phyloP scores from a whole-genome alignment of 1,284 basidiomycete species.

The Grifola frondosa region DNA sequence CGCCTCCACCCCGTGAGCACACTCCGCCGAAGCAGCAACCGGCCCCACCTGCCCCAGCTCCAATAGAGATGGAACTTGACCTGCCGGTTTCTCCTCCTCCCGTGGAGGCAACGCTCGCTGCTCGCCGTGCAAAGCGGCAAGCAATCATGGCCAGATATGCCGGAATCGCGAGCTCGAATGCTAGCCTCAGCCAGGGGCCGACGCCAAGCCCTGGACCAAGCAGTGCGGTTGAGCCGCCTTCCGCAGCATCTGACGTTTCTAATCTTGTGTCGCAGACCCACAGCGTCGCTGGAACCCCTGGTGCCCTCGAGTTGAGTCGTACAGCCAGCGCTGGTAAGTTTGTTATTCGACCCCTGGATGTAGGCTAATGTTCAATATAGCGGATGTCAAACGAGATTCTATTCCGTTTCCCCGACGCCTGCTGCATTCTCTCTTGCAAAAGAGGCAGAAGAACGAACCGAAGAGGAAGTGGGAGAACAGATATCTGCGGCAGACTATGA shows the following conservation, averaged over 20 bases:
- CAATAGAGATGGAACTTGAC: constrained; percentile 62
- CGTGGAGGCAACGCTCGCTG: constrained; percentile 73
- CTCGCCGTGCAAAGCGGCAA: constrained; percentile 76
- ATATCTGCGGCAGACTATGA: constrained; percentile 93
- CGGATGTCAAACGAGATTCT: constrained; percentile 48
- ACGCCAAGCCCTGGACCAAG: constrained; percentile 61
- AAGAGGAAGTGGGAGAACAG: constrained; percentile 56
- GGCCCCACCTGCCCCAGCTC: constrained; percentile 32
- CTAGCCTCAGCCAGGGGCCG: constrained; percentile 31
- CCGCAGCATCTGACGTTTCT: constrained; percentile 55
- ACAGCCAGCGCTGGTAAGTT: constrained; percentile 15
- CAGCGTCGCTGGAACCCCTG: constrained; percentile 41
- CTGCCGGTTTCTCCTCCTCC: constrained; percentile 56
- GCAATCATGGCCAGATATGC: constrained; percentile 86
- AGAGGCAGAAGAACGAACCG: constrained; percentile 52
- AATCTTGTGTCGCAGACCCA: constrained; percentile 56
- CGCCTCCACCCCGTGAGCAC: too few relatives aligned
- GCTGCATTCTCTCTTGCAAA: constrained; percentile 62
- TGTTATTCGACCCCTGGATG: not conserved
- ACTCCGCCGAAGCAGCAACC: too few relatives aligned
- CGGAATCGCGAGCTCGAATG: constrained; percentile 43
- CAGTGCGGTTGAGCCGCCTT: constrained; percentile 73
- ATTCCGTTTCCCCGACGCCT: constrained; percentile 55
- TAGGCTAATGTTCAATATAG: not conserved
- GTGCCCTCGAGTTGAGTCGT: constrained; percentile 13